Evolutionary conservation across 2,329 filamentous ascomycete genomes (phyloP).

Genomic region (Arthrobotrys pseudoclavata): DNA sequence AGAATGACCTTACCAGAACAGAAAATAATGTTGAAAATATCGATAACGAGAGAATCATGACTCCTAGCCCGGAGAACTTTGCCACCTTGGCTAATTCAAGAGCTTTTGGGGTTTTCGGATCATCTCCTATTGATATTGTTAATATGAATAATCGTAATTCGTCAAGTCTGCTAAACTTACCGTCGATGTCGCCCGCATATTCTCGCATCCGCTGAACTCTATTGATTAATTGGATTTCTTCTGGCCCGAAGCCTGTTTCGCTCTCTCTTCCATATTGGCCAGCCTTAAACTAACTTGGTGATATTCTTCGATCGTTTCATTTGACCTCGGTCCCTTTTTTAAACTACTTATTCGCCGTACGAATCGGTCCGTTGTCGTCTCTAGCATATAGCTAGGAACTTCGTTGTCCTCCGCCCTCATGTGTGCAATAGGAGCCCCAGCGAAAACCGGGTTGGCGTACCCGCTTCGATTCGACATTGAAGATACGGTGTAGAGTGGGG

Average conservation of each 20-base stretch:
- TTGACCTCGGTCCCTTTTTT: conserved; percentile 5
- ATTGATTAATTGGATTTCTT: conserved; percentile 34
- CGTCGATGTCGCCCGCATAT: conserved; percentile 23
- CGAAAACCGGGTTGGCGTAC: conserved; percentile 45
- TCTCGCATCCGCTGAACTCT: not conserved
- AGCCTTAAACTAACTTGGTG: conserved; percentile 12
- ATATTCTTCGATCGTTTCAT: conserved; percentile 20
- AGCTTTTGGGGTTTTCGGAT: conserved; percentile 22
- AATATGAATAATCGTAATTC: not conserved
- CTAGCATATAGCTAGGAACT: conserved; percentile 19
- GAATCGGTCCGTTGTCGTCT: conserved; percentile 35
- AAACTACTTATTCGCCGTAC: conserved; percentile 24
- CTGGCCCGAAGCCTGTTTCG: not conserved
- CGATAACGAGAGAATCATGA: conserved; percentile 51
- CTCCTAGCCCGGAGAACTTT: conserved; percentile 29
- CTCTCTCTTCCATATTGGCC: conserved; percentile 19
- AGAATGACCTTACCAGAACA: conserved; percentile 23
- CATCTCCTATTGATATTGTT: conserved; percentile 26
- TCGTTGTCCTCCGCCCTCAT: conserved; percentile 18
- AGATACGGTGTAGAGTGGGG: not conserved
- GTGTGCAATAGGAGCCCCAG: not conserved
- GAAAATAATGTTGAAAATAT: conserved; percentile 57
- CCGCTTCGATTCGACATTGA: conserved; percentile 33
- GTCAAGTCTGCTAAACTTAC: conserved; percentile 2
- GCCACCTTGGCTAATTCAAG: conserved; percentile 26